Percentiles rank a stretch among this genome's conserved stretches.
These are phyloP conservation scores for Colletotrichum karsti DNA, from an alignment of 2,329 filamentous ascomycete genomes.

Conservation along the genomic window DNA sequence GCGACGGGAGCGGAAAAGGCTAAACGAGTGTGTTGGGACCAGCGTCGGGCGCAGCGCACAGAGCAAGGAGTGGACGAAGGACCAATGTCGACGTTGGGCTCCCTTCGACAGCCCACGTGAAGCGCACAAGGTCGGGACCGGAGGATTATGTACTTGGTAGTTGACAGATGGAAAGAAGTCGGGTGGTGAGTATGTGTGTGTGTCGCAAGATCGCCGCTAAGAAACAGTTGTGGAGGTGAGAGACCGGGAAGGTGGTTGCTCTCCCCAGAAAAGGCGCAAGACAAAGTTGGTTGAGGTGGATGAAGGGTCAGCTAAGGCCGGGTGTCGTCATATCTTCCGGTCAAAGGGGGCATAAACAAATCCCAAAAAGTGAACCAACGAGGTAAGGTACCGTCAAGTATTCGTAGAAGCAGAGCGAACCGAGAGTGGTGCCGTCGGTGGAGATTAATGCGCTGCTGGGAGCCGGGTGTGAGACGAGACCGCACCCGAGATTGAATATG, in stretches of 20 bases:
- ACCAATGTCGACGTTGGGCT: conserved; percentile 16
- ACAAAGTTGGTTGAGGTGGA: background rate
- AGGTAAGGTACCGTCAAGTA: no score
- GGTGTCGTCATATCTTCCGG: conserved; percentile 27
- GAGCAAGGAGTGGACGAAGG: conserved; percentile 24
- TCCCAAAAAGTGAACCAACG: background rate
- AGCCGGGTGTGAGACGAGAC: background rate
- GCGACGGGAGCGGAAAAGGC: conserved; percentile 9
- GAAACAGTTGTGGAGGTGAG: background rate
- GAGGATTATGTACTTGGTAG: background rate
- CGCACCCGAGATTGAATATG: no score
- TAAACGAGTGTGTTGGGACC: conserved; percentile 19
- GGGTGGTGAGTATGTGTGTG: no score
- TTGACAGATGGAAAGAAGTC: no score
- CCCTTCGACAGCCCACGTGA: conserved; percentile 24
- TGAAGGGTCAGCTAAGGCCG: conserved; percentile 21
- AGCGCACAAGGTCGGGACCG: background rate
- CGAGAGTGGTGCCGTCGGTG: background rate
- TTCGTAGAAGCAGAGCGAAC: background rate
- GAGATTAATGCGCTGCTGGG: conserved; percentile 4
- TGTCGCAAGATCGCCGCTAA: no score
- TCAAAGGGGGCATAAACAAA: conserved; percentile 17
- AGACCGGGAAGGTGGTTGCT: conserved; percentile 9
- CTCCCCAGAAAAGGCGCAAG: conserved; percentile 9
- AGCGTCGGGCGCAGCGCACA: conserved; percentile 23